A percentile compares a stretch with the other conserved stretches of the same genome.
Conservation (phyloP, 345 rosid genomes). For the Raphanus raphanistrum region DNA sequence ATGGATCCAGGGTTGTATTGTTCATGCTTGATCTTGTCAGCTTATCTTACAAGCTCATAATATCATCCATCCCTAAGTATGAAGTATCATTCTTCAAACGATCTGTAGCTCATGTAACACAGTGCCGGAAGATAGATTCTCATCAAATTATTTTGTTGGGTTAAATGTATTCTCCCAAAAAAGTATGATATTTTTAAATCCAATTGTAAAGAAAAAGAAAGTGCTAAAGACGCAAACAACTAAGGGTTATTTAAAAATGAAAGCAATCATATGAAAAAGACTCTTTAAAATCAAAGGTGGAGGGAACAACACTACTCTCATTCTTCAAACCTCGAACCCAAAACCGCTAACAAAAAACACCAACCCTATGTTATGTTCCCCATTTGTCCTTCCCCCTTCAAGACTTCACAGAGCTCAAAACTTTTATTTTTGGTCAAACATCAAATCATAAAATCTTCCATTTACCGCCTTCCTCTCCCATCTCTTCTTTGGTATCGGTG, state of each 20-base stretch:
- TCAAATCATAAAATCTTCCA: constrained; percentile 13
- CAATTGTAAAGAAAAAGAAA: neutral
- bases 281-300: constrained; percentile 4
- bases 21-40: neutral
- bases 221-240: neutral
- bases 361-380: constrained; percentile 3
- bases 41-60: neutral
- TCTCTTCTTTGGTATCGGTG: constrained; percentile 43
- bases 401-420: constrained; percentile 16
- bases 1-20: neutral
- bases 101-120: neutral
- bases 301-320: constrained; percentile 18
- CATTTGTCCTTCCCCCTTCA: neutral
- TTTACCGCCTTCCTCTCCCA: constrained; percentile 35
- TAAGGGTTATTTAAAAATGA: neutral
- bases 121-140: neutral
- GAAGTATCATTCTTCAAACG: neutral
- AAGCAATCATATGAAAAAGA: constrained; percentile 6
- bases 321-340: constrained; percentile 16
- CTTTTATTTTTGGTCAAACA: neutral
- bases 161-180: too few relatives aligned
- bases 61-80: neutral
- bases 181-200: too few relatives aligned
- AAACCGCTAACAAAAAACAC: constrained; percentile 14
- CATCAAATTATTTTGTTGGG: too few relatives aligned